phyloP scores from a whole-genome alignment of 176 grass and related monocot species.

The Hyparrhenia diplandra region DNA sequence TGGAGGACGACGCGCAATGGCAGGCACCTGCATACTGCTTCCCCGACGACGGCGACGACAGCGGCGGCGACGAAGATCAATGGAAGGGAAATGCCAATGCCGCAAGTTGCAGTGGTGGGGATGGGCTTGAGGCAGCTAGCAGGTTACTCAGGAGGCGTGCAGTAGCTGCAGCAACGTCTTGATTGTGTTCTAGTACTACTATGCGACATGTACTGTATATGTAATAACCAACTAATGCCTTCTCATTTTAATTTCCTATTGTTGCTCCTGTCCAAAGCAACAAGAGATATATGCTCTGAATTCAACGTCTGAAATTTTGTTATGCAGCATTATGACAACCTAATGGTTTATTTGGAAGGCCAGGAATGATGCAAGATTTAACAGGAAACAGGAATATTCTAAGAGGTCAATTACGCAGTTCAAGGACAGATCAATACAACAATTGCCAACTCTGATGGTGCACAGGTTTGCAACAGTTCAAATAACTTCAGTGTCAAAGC shows the following conservation, averaged over 20 bases:
- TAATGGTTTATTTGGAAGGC: too few relatives aligned
- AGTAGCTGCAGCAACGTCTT: not conserved
- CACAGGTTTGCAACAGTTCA: too few relatives aligned
- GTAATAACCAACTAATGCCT: not conserved
- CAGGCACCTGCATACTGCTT: constrained; percentile 68
- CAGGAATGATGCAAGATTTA: too few relatives aligned
- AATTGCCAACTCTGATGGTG: too few relatives aligned
- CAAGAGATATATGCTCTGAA: not conserved
- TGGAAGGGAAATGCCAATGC: too few relatives aligned
- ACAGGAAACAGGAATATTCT: too few relatives aligned
- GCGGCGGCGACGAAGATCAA: not conserved
- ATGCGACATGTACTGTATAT: not conserved
- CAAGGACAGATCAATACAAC: too few relatives aligned
- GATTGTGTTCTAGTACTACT: not conserved
- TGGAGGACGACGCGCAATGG: constrained; percentile 52
- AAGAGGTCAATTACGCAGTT: too few relatives aligned
- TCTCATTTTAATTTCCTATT: not conserved
- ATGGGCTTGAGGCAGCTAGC: not conserved
- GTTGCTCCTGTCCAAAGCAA: not conserved
- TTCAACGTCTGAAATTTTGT: too few relatives aligned
- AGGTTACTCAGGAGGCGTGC: not conserved
- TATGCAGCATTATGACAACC: too few relatives aligned
- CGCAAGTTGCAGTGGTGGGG: not conserved
- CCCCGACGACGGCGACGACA: not conserved
- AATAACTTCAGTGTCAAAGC: too few relatives aligned